Evolutionary conservation across 805 yeast species (phyloP), one percentile per base, ranked within the genome.

Genomic region (Candida loeiensis): DNA sequence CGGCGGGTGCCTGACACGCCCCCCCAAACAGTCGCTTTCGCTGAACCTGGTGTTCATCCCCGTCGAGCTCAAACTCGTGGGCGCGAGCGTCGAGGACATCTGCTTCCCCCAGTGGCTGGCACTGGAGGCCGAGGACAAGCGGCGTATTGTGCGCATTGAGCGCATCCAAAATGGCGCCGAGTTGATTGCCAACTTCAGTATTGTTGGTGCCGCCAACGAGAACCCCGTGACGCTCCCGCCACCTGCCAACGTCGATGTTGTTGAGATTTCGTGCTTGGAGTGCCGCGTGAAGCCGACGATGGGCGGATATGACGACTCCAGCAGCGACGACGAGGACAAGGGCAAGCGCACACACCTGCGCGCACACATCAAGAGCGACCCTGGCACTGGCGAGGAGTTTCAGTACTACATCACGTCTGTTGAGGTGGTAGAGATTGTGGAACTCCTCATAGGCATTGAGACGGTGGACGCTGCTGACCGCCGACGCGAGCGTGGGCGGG

Each of bases 341-440:
- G 37, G 40, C 17, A 34, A 34, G 22, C 13, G 14, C 5, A n/a
- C 6, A 21, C 5, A 4, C 13, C 13, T 13, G 33, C 33, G 33
- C 17, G 5, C 20, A 6, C 44, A 43, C 28, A 32, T 51, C 25
- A 47, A 46, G 42, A 39, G 44, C 35, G 60, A 55, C 22, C 54
- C 54, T 21, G 59, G 59, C 4, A 54, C 53, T 20, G 59, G 59
- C 4, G 61, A 63, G 34, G 39, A 47, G 7, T 57, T 47, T 33
- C 66, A 63, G 43, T 68, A 61, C 53, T 80, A 79, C 59, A 76
- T 80, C 41, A 80, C 86, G 1, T 73, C 80, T 41, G 85, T 80
- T 25, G 86, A 80, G 52, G 84, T 80, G 15, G 74, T 80, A 46
- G 79, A 74, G 56, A 74, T 80, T 47, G 82, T 80, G 21, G 85